These are phyloP conservation scores for Novymonas esmeraldas DNA, from an alignment of 208 protist species.

Conservation along the genomic window DNA sequence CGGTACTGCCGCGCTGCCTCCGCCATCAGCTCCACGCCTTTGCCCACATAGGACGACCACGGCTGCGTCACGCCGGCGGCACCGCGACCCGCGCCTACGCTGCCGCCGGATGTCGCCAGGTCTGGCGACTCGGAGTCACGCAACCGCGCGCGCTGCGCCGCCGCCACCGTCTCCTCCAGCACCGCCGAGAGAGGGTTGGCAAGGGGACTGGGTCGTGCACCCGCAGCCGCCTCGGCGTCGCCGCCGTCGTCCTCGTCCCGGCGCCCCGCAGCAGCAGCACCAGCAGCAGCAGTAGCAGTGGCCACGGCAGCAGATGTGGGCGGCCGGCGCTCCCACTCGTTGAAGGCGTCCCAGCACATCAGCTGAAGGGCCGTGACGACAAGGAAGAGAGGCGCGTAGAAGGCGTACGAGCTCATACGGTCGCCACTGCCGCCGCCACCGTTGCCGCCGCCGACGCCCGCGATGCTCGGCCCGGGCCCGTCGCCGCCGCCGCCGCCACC, in stretches of 20 bases:
- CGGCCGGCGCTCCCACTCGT: constrained; percentile 38
- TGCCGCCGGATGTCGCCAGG: too few relatives aligned
- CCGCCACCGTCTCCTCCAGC: constrained; percentile 16
- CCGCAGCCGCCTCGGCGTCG: neutral
- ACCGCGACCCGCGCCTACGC: too few relatives aligned
- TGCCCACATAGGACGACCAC: constrained; percentile 34
- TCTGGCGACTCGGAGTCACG: too few relatives aligned
- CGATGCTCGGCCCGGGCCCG: constrained; percentile 3
- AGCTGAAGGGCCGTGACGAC: constrained; percentile 76
- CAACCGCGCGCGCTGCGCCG: neutral
- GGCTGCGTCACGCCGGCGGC: neutral
- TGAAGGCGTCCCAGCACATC: constrained; percentile 78
- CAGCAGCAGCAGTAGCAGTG: too few relatives aligned
- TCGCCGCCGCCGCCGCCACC: neutral
- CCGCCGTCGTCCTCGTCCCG: neutral
- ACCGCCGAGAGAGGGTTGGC: constrained; percentile 8
- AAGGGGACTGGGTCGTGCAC: neutral
- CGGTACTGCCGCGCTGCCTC: constrained; percentile 67
- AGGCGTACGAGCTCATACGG: constrained; percentile 18
- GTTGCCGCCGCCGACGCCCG: neutral
- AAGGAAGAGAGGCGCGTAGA: constrained; percentile 78
- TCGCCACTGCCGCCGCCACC: constrained; percentile 10
- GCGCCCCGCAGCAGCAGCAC: too few relatives aligned
- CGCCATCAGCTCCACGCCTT: constrained; percentile 54
- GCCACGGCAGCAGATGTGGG: constrained; percentile 7